These are phyloP conservation scores for Citrus unshiu DNA, from an alignment of 345 rosid species.

Conservation along the genomic window DNA sequence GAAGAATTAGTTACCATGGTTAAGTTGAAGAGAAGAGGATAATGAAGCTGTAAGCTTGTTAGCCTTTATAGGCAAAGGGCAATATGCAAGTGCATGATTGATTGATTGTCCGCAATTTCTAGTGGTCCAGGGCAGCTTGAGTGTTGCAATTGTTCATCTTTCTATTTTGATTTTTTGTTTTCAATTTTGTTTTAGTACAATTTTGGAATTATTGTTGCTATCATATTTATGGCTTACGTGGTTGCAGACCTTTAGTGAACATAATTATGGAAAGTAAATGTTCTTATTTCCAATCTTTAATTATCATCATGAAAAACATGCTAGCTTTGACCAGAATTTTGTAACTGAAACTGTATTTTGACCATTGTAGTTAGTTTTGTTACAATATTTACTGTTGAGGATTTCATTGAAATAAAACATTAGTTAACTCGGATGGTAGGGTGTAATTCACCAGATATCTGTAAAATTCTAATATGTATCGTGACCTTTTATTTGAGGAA, in stretches of 20 bases:
- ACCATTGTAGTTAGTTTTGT: background rate
- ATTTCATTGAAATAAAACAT: background rate
- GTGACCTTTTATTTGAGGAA: no score
- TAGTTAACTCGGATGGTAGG: no score
- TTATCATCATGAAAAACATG: background rate
- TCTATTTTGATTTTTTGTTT: background rate
- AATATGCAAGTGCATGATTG: conserved; percentile 6
- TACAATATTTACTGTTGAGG: background rate
- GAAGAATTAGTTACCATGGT: conserved; percentile 9
- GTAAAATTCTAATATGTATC: no score
- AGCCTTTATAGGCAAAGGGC: conserved; percentile 1
- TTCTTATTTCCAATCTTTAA: background rate
- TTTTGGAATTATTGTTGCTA: background rate
- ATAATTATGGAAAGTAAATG: background rate
- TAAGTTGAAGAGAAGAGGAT: background rate
- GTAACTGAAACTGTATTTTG: background rate
- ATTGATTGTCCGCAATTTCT: background rate
- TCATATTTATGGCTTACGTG: conserved; percentile 5
- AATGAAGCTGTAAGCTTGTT: background rate
- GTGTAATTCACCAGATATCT: no score
- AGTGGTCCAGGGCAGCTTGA: background rate
- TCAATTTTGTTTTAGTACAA: background rate
- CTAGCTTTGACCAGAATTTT: background rate
- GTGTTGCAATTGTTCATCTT: background rate
- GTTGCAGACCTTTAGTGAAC: background rate